Evolutionary conservation across 208 protist species (phyloP).

Genomic region (Endotrypanum monterogeii): DNA sequence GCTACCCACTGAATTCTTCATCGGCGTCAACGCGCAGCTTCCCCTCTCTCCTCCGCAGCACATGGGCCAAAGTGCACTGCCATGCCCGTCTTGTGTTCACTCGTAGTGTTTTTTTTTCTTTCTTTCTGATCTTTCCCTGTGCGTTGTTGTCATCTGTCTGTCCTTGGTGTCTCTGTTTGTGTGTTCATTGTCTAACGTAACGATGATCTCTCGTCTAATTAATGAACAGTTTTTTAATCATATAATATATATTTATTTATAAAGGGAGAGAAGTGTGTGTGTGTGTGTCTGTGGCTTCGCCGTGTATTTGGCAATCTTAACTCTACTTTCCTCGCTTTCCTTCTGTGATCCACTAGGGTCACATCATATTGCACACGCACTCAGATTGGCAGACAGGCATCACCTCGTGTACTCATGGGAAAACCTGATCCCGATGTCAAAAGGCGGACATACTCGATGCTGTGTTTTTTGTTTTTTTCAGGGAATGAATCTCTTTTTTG

Average conservation of each 20-base stretch:
- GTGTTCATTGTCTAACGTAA: constrained; percentile 3
- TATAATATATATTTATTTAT: too few relatives aligned
- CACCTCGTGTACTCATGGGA: too few relatives aligned
- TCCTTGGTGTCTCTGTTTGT: background rate
- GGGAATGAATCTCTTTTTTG: background rate
- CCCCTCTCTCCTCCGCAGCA: background rate
- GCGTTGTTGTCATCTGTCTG: background rate
- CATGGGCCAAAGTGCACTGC: background rate
- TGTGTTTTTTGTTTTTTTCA: background rate
- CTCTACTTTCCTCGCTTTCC: background rate
- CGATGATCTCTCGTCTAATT: constrained; percentile 6
- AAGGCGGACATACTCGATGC: background rate
- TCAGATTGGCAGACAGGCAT: too few relatives aligned
- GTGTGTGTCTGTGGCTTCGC: too few relatives aligned
- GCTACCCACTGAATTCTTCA: background rate
- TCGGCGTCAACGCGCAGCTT: background rate
- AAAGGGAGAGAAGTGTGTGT: too few relatives aligned
- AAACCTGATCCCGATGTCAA: background rate
- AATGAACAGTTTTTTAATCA: background rate
- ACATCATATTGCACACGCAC: too few relatives aligned
- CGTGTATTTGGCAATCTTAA: background rate
- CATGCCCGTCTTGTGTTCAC: too few relatives aligned
- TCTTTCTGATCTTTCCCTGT: background rate
- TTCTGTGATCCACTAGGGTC: too few relatives aligned
- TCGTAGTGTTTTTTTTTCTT: background rate